phyloP scores from a whole-genome alignment of 495 filamentous ascomycete species.

The Trichoderma erinaceum region DNA sequence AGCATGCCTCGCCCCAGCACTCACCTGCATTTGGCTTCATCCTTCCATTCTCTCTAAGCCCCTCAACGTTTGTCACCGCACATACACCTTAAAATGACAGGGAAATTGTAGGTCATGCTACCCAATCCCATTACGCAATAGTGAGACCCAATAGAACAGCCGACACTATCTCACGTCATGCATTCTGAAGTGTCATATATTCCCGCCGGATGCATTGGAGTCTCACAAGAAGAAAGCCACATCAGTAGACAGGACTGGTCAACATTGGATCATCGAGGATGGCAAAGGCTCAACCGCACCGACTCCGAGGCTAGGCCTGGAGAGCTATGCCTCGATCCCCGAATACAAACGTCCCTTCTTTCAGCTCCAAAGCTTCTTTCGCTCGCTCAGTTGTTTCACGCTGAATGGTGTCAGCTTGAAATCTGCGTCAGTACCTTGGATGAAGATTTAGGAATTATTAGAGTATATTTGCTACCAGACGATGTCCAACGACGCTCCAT shows the following conservation, averaged over 20 bases:
- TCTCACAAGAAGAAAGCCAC: not conserved
- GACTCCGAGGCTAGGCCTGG: not conserved
- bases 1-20: not conserved
- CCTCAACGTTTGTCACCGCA: not conserved
- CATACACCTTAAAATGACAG: too few relatives aligned
- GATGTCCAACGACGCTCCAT: constrained; percentile 51
- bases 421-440: constrained; percentile 23
- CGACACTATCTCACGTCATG: not conserved
- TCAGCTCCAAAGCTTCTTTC: constrained; percentile 22
- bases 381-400: constrained; percentile 25
- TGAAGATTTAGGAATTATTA: constrained; percentile 32
- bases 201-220: not conserved
- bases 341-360: constrained; percentile 4
- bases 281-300: not conserved
- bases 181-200: not conserved
- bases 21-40: not conserved
- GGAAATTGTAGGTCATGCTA: too few relatives aligned
- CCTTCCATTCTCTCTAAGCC: not conserved
- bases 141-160: not conserved
- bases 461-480: constrained; percentile 62
- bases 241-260: not conserved
- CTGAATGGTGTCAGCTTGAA: constrained; percentile 40
- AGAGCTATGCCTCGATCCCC: not conserved
- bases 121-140: not conserved
- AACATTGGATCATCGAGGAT: not conserved